Base-by-base conservation (phyloP, 2,329 filamentous ascomycete species). In the Penicillium sp. region DNA sequence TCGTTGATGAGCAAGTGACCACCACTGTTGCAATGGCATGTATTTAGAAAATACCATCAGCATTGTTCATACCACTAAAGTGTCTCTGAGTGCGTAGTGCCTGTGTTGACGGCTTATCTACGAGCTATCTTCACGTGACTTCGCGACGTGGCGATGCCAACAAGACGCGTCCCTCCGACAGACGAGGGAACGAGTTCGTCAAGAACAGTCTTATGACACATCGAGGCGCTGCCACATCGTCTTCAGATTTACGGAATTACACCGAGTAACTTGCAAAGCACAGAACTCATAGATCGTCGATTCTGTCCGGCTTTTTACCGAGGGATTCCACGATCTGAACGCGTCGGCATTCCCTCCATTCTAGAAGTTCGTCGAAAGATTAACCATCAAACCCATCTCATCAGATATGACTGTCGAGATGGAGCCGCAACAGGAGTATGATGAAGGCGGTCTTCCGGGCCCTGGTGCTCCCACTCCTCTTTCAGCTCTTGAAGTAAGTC, bases 391-490 rank as follows among this genome's bases (percentile, higher is more conserved):
- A 38, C 7, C 4, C 33, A 16, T 38, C 16, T 23, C 8, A 53
- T 43, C 38, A 8, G 61, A 61, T 8, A 73, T 73, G 67, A 64
- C 82, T 62, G 74, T 77, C 59, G 80, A 82, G 49, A 82, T 84
- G 62, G 83, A 87, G 61, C 84, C 85, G 38, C 89, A 95, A 62
- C 86, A 87, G 60, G 82, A 82, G 57, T 83, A 85, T 64, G 91
- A 94, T 57, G 91, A 96, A 59, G 81, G 82, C 65, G 83, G 85
- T 60, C 82, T 85, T 68, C 85, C 88, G 56, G 91, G 89, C 11
- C 93, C 93, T 57, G 94, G 94, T 62, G 94, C 94, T n/a, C 94
- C 94, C 2, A 96, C 92, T 56, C 91, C 93, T 47, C 81, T 99
- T 26, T 80, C 83, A 48, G 89, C 89, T 47, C 81, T 99, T 3